Base-by-base conservation (phyloP, 2,329 filamentous ascomycete genomes). In the Zelopaecilomyces penicillatus region DNA sequence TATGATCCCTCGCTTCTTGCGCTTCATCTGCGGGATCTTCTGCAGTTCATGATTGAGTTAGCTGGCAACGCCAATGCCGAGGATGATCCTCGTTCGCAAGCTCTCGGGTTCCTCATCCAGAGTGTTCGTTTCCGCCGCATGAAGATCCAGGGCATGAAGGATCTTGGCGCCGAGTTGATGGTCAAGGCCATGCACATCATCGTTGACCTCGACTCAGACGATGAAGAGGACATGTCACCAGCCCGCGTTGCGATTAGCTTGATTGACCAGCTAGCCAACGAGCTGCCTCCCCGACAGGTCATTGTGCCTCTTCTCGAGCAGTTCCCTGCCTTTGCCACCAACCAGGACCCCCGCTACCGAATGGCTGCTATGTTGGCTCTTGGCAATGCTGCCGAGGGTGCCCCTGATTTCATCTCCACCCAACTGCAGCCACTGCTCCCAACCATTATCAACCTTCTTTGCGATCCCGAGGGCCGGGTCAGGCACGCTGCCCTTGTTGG, bases 361-460 rank as follows among this genome's bases (percentile, higher is more conserved):
- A 86, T 91, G 66, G 90, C 91, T 44, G 90, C 87, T 66, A 93
- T 97, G 60, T 76, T 97, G 50, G 85, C 91, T 40, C 78, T 98
- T 5, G 91, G 91, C 48, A 94, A 91, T 72, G 91, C 87, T 56
- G 91, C 95, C 43, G 93, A 97, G 72, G 93, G 93, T 56, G 91
- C 93, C 30, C 93, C 93, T 11, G 93, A 98, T 65, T 98, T 97
- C 67, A 89, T 97, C 59, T 88, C 87, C 52, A 95, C 90, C 19
- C 93, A 98, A 67, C 79, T 97, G 50, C 76, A 84, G 58, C 78
- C 84, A 53, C 85, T 97, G 53, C 80, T 97, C 63, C 93, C 93
- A 40, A 75, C 87, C 55, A 82, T 97, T 47, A 75, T 96, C 46
- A 82, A 80, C 58, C 76, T 97, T 6, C 79, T 98, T 34, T 76